phyloP scores from a whole-genome alignment of 768 basidiomycete genomes.

The Mycena floridula region DNA sequence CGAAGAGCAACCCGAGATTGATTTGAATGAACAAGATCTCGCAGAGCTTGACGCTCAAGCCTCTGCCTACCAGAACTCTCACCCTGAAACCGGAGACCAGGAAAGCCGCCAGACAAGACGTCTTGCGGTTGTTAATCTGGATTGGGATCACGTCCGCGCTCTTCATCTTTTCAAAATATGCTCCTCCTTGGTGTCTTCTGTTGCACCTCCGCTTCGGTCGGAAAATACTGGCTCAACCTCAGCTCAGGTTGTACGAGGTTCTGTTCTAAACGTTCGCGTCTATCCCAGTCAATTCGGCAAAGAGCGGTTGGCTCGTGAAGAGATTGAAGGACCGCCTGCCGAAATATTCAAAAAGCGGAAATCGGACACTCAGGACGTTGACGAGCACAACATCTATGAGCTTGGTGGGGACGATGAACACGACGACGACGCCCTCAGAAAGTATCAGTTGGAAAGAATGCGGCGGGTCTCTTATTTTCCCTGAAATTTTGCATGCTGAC shows the following conservation, averaged over 20 bases:
- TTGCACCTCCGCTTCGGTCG: slow-evolving; percentile 35
- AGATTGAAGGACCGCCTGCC: slow-evolving; percentile 82
- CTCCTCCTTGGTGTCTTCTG: slow-evolving; percentile 72
- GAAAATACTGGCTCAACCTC: slow-evolving; percentile 13
- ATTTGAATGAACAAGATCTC: slow-evolving; percentile 74
- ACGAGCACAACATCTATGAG: slow-evolving; percentile 61
- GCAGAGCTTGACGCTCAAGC: slow-evolving; percentile 73
- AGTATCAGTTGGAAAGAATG: slow-evolving; percentile 89
- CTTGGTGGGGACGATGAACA: slow-evolving; percentile 71
- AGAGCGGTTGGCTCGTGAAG: slow-evolving; percentile 78
- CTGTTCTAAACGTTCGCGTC: slow-evolving; percentile 69
- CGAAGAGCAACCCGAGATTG: slow-evolving; percentile 46
- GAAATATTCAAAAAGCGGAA: slow-evolving; percentile 63
- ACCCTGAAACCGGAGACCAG: slow-evolving; percentile 33
- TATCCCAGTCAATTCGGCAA: slow-evolving; percentile 96
- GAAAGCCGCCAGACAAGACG: slow-evolving; percentile 52
- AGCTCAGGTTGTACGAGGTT: slow-evolving; percentile 47
- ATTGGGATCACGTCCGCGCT: slow-evolving; percentile 96
- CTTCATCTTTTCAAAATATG: slow-evolving; percentile 88
- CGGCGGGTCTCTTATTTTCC: slow-evolving; percentile 46
- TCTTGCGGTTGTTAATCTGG: slow-evolving; percentile 89
- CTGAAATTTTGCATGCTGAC: slow-evolving; percentile 3
- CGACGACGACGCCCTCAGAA: slow-evolving; percentile 81
- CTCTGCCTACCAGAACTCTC: slow-evolving; percentile 47
- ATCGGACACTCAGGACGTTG: slow-evolving; percentile 47